These are phyloP conservation scores for Ophiocordyceps camponoti-leonardi DNA, from an alignment of 2,329 filamentous ascomycete genomes.

Conservation along the genomic window DNA sequence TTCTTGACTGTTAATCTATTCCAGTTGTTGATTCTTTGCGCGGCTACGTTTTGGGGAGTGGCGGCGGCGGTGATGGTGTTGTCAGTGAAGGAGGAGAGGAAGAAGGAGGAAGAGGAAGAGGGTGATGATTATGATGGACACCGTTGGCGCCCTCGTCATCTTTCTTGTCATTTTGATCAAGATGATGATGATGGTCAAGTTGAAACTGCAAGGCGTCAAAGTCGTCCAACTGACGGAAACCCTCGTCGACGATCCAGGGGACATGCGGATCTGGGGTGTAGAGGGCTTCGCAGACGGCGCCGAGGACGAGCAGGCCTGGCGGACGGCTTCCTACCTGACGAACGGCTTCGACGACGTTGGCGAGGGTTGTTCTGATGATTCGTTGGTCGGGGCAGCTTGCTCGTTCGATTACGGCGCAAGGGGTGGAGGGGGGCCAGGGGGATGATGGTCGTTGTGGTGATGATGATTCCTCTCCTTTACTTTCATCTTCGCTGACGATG, in stretches of 20 bases:
- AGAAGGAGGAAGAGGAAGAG: too few relatives aligned
- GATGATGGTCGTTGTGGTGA: constrained; percentile 10
- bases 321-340: constrained; percentile 80
- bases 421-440: constrained; percentile 60
- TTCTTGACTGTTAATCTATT: too few relatives aligned
- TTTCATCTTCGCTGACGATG: constrained; percentile 10
- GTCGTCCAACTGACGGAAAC: constrained; percentile 56
- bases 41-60: too few relatives aligned
- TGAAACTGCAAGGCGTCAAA: constrained; percentile 6
- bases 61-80: too few relatives aligned
- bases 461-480: too few relatives aligned
- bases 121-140: too few relatives aligned
- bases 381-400: constrained; percentile 90
- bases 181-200: too few relatives aligned
- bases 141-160: not conserved
- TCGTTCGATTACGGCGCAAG: constrained; percentile 83
- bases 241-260: constrained; percentile 76
- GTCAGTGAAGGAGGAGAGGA: too few relatives aligned
- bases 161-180: not conserved
- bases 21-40: too few relatives aligned
- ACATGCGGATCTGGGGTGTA: constrained; percentile 36
- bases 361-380: constrained; percentile 74
- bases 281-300: constrained; percentile 66
- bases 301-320: constrained; percentile 75
- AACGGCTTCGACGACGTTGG: constrained; percentile 63